Base-by-base conservation (phyloP, 1,284 basidiomycete species). In the Puccinia triticina region DNA sequence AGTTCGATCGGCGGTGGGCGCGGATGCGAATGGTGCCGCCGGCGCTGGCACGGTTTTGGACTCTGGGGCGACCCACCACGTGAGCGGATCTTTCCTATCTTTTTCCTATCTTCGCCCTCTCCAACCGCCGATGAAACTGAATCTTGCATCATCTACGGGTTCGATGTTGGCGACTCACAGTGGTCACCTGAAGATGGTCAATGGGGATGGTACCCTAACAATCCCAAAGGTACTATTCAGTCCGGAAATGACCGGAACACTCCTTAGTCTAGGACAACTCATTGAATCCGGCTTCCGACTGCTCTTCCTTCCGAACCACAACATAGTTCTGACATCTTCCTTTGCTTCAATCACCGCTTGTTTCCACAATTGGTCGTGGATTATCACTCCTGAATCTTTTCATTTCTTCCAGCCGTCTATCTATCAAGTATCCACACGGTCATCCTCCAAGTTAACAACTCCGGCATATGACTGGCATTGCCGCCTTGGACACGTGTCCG, bases 181-280 rank as follows among this genome's bases (percentile, higher is more conserved):
- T 16, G 73, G 73, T 4, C n/a, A 14, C 53, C 37, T 75, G 32
- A 57, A 11, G 21, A 37, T 75, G 4, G 7, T 14, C 50, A 26
- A 4, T 72, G 69, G 69, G 69, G 43, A 48, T 48, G 43, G 46
- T 23, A 7, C 18, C 21, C 32, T 23, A 32, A 40, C 8, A 34
- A 75, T 57, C 21, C 55, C 48, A 4, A 0, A 16, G 26, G 73
- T 59, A 16, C 73, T 75, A 21, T 75, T 32, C 55, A 40, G 73
- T 37, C 50, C 50, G 12, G 50, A 75, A 32, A 40, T 57, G 55
- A 75, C 32, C 8, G 73, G 73, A 57, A 75, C 73, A 14, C 23
- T 75, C 5, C 34, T 75, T 55, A 57, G 53, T 21, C 53, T 75
- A 18, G 73, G 73, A 10, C 73, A 75, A 59, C 53, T 75, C n/a